Base-by-base conservation (phyloP, 345 rosid species). In the Gossypium arboreum region DNA sequence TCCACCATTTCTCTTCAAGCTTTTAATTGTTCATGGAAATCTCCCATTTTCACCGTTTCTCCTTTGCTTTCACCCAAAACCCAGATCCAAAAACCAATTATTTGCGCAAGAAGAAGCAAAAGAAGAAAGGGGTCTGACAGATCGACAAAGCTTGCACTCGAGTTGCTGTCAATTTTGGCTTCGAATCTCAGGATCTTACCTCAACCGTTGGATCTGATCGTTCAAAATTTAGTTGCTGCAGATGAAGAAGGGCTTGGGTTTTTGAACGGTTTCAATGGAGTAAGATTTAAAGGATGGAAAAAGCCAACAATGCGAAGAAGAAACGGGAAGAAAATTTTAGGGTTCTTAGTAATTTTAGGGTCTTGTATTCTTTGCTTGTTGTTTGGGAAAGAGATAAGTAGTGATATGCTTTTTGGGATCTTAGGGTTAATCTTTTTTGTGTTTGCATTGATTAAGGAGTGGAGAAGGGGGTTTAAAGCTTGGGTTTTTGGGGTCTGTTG, bases 101-200 rank as follows among this genome's bases (percentile, higher is more conserved):
- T 77, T 24, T 87, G 80, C 64, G 81, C 82, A 16, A 81, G 80
- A 73, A 89, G 76, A 80, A 74, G 29, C 65, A 84, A 67, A 76
- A 81, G 78, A 60, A 64, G 73, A 82, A 62, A 77, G 66, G 85
- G 85, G 72, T 80, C 73, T 73, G 75, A 39, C 68, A 79, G 69
- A 60, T 70, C 78, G 5, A 29, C 13, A 5, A 77, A 50, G 65
- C 22, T 78, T 47, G 61, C 82, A 62, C 81, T 88, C 63, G 76
- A 87, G 60, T 55, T 83, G 59, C 22, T 80, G 12, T 75, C 82
- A 61, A 25, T 79, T 68, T 9, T 82, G 70, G 87, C 84, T 47
- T 83, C 86, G 5, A 78, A 81, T 69, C 79, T 80, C 81, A 83
- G 76, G 73, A 72, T 81, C 43, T 77, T 85, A 57, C 86, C 89